Evolutionary conservation across 1,139 yeast species (phyloP).

Genomic region (Geotrichum carabidarum): DNA sequence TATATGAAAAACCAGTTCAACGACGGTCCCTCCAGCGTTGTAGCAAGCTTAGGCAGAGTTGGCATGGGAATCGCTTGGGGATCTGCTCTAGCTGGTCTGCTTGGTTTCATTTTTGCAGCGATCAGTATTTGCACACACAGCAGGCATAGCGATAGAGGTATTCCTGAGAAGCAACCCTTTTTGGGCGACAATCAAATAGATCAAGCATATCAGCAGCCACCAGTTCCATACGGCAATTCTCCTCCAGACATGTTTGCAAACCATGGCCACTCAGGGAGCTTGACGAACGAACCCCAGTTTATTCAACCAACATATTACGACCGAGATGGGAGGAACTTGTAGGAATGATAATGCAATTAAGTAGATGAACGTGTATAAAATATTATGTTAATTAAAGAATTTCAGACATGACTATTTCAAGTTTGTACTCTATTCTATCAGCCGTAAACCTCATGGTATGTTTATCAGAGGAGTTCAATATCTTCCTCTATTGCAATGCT

Average conservation of each 20-base stretch:
- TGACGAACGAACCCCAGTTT: slow-evolving; percentile 8
- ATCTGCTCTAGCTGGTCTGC: slow-evolving; percentile 4
- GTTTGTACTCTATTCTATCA: too few species aligned
- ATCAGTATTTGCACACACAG: slow-evolving; percentile 1
- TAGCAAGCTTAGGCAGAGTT: slow-evolving; percentile 4
- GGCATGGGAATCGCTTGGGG: slow-evolving; percentile 15
- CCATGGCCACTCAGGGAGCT: slow-evolving; percentile 1
- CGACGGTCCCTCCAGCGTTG: not conserved
- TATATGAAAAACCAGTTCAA: slow-evolving; percentile 7
- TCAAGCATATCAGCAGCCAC: not conserved
- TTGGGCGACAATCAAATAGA: not conserved
- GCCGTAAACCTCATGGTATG: too few species aligned
- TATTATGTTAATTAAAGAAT: too few species aligned
- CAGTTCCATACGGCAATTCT: not conserved
- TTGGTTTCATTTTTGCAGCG: slow-evolving; percentile 7
- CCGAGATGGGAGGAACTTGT: not conserved
- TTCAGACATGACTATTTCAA: too few species aligned
- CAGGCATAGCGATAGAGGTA: not conserved
- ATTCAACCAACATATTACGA: slow-evolving; percentile 11
- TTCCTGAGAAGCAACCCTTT: slow-evolving; percentile 12
- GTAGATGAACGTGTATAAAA: too few species aligned
- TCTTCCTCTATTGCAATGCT: too few species aligned
- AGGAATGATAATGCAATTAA: too few species aligned
- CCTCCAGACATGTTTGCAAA: slow-evolving; percentile 8
- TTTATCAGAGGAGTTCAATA: too few species aligned